Evolutionary conservation across 2,329 filamentous ascomycete species (phyloP), one percentile per base, ranked within the genome.

Genomic region (Pyricularia grisea): DNA sequence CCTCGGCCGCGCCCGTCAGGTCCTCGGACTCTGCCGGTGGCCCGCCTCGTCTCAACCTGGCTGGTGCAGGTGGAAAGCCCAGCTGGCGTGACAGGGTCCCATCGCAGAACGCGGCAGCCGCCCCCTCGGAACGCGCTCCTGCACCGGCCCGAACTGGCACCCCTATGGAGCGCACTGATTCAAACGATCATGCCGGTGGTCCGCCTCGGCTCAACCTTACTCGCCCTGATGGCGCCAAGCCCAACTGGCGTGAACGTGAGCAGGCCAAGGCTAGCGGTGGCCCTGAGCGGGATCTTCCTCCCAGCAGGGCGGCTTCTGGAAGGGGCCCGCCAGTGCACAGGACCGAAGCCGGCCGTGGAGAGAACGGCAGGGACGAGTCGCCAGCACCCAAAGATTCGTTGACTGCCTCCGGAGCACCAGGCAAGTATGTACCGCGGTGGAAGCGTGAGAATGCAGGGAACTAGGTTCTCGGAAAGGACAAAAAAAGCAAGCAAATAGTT

Each of bases 61-160:
- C 85, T 70, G 85, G 86, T 71, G 79, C 81, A 71, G 23, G 28
- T 50, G 58, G 55, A 6, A 82, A 77, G 74, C 58, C 67, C 67
- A 68, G 67, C 58, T 93, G 91, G 91, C 88, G 91, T 78, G 90
- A 93, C 89, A 90, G 74, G 66, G 66, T 80, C 50, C 74, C 76
- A 11, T 75, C 73, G 17, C 75, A 75, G n/a, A 74, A 74, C 14
- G 71, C 74, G 63, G 77, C 78, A 69, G 75, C 78, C 42, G 74
- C 78, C 12, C 74, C 76, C 66, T 74, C 79, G 25, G 67, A 74
- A 17, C 70, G 75, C 25, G 69, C 76, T 10, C 72, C 76, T 27
- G 69, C 78, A 2, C 74, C 77, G 10, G 74, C 76, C n/a, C 77
- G 78, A 31, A 75, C 75, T 28, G 71, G 70, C 64, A 68, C 75